Base-by-base conservation (phyloP, 768 basidiomycete species). In the Tremella fuciformis region DNA sequence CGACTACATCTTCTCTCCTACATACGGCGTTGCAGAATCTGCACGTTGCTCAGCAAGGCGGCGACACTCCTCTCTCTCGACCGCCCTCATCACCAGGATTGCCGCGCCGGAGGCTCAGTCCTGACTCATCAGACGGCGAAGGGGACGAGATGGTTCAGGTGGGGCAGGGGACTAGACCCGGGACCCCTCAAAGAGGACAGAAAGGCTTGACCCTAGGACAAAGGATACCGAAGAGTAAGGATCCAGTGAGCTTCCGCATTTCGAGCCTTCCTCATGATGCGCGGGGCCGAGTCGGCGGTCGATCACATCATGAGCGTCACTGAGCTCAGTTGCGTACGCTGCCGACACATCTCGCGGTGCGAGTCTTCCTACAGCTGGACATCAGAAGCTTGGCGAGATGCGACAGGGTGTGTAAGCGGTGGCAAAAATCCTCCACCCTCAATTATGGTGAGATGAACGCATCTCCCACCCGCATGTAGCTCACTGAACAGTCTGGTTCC, bases 351-450 rank as follows among this genome's bases (percentile, higher is more conserved):
- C 69, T 92, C 18, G 86, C 86, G 0, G 90, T 93, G 67, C 80
- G 83, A 16, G 84, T 94, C 57, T 91, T 94, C 70, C 75, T 82
- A 0, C 76, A 77, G 52, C 79, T 96, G 6, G 76, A 83, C 13
- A 78, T 87, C 25, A 77, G 77, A 57, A 85, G 89, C 55, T 82
- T 94, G 39, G 86, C 88, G 3, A 81, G 83, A 55, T 92, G 89
- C 69, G 83, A 90, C 21, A 77, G 86, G 34, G 90, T 94, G 3
- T 89, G 84, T 48, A 86, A 83, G 76, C 88, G 90, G 77, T 96
- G 92, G 92, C 83, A 81, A 59, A 85, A 85, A 73, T 91, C 89
- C 63, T 89, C 92, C 78, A 88, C 91, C 0, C 75, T 94, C 59
- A 96, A 96, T 77, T 93, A 94, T 73, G 86, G 92, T 89, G 60